Evolutionary conservation across 306 rosid species (phyloP).

Genomic region (Trifolium pratense): DNA sequence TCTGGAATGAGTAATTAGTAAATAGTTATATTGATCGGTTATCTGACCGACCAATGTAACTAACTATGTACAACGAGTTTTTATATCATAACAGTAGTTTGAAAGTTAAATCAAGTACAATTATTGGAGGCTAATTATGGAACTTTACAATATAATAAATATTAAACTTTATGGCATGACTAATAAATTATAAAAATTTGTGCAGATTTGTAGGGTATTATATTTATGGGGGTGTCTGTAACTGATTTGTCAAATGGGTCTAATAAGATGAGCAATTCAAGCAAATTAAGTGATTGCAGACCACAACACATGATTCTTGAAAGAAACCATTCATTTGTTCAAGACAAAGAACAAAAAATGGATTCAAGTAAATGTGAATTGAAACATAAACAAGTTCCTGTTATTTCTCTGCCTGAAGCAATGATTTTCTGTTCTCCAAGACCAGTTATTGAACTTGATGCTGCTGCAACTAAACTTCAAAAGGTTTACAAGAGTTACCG

Average conservation of each 20-base stretch:
- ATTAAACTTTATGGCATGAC: neutral
- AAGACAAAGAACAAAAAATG: conserved; percentile 36
- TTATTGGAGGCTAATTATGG: neutral
- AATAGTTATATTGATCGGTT: neutral
- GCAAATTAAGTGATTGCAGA: conserved; percentile 52
- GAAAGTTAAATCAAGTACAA: neutral
- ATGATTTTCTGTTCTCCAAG: conserved; percentile 58
- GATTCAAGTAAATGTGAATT: conserved; percentile 28
- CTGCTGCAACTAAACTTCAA: conserved; percentile 82
- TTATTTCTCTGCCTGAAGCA: conserved; percentile 60
- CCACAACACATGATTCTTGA: conserved; percentile 60
- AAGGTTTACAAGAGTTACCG: conserved; percentile 89
- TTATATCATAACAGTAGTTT: neutral
- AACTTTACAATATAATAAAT: neutral
- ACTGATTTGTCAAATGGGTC: conserved; percentile 43
- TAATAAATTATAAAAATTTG: neutral
- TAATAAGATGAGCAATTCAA: conserved; percentile 37
- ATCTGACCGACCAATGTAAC: neutral
- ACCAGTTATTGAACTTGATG: conserved; percentile 73
- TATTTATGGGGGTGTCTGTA: conserved; percentile 16
- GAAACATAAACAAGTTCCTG: conserved; percentile 51
- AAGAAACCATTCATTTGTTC: conserved; percentile 52
- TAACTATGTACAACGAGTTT: neutral
- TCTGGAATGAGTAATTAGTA: too few relatives aligned
- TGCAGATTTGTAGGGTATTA: neutral